A percentile compares a stretch with the other conserved stretches of the same genome.
Evolutionary conservation across 73 alveolate genomes (phyloP).

Genomic region (Tetrahymena borealis): DNA sequence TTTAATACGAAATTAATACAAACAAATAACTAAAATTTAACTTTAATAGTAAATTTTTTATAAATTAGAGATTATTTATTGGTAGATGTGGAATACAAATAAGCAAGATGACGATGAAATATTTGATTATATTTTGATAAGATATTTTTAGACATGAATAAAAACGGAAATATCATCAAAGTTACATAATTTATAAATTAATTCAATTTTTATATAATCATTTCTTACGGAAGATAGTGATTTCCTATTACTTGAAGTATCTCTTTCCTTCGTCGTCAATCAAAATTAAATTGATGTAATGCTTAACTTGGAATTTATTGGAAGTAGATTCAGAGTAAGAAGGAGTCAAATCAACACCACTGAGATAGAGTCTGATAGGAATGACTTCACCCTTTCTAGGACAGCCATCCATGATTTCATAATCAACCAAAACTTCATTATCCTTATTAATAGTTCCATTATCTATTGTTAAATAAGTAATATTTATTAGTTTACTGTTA

Average conservation of each 20-base stretch:
- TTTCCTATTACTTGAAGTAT: conserved; percentile 40
- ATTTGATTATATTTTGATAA: too few relatives aligned
- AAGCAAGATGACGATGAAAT: too few relatives aligned
- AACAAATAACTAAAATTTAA: too few relatives aligned
- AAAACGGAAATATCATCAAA: not conserved
- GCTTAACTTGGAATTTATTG: conserved; percentile 79
- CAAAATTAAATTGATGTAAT: conserved; percentile 91
- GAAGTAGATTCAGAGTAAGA: conserved; percentile 81
- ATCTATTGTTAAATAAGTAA: not conserved
- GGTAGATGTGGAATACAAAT: too few relatives aligned
- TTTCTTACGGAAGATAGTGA: conserved; percentile 26
- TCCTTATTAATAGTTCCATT: conserved; percentile 37
- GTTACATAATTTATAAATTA: not conserved
- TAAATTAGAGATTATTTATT: too few relatives aligned
- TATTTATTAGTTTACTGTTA: not conserved
- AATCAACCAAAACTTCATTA: conserved; percentile 86
- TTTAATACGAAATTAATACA: too few relatives aligned
- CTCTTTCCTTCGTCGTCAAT: conserved; percentile 96
- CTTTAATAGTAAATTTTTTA: too few relatives aligned
- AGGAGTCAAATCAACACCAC: conserved; percentile 98
- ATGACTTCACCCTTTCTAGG: conserved; percentile 94
- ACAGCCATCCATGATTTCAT: conserved; percentile 98
- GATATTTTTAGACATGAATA: too few relatives aligned
- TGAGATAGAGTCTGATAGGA: conserved; percentile 93
- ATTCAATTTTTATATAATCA: not conserved